A percentile compares a stretch with the other conserved stretches of the same genome.
These are phyloP conservation scores for Hondaea fermentalgiana DNA, from an alignment of 108 stramenopile genomes.

Conservation along the genomic window DNA sequence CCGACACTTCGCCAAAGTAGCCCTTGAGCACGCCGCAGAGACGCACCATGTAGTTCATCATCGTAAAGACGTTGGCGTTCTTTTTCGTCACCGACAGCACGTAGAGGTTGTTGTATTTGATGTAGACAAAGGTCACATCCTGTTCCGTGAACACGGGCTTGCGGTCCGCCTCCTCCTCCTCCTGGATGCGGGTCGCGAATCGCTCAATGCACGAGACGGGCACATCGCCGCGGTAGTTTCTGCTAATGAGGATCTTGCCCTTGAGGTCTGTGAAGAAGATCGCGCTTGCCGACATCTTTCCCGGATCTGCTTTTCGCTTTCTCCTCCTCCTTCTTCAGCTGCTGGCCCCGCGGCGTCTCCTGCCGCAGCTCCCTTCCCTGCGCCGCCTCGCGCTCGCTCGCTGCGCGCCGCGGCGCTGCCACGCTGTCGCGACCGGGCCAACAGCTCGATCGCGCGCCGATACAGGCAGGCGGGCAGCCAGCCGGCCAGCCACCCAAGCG, in stretches of 20 bases:
- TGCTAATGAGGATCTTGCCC: constrained; percentile 91
- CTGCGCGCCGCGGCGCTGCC: no score
- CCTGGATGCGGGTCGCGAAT: constrained; percentile 39
- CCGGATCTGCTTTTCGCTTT: no score
- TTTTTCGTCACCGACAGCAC: constrained; percentile 86
- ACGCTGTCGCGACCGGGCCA: no score
- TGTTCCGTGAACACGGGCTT: constrained; percentile 56
- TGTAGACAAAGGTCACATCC: constrained; percentile 47
- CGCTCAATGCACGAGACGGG: constrained; percentile 54
- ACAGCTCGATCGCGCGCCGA: no score
- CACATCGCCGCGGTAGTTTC: constrained; percentile 96
- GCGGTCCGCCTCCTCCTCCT: constrained; percentile 48
- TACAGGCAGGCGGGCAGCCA: no score
- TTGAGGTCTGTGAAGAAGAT: constrained; percentile 23
- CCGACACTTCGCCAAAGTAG: constrained; percentile 93
- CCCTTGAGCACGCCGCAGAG: constrained; percentile 61
- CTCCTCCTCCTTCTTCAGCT: no score
- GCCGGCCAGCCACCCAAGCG: no score
- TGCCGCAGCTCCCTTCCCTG: no score
- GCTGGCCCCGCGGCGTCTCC: no score
- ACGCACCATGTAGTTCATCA: constrained; percentile 79
- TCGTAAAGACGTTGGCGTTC: constrained; percentile 90
- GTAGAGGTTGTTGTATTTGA: constrained; percentile 85
- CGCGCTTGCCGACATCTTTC: background rate
- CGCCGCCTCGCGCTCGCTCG: no score